Evolutionary conservation across 805 yeast genomes (phyloP).

Genomic region (Saccharomycopsis amapae): DNA sequence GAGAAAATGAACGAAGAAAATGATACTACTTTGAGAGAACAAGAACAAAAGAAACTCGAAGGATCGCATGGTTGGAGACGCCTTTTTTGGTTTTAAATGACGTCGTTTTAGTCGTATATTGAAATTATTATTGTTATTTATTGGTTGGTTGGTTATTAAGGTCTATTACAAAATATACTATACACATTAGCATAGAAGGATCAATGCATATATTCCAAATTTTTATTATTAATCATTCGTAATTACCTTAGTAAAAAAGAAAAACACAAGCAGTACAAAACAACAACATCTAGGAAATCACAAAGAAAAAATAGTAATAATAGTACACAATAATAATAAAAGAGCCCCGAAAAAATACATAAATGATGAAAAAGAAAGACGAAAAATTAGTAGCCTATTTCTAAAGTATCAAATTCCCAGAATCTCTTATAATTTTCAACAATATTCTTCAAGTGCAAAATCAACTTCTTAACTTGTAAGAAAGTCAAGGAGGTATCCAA

Average conservation of each 20-base stretch:
- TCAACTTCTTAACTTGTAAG: slow-evolving; percentile 5
- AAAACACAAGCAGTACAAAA: too few species aligned
- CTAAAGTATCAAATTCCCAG: slow-evolving; percentile 3
- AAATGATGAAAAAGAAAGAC: not conserved
- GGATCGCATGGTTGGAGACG: slow-evolving; percentile 9
- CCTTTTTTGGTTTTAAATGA: slow-evolving; percentile 11
- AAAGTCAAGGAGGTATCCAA: slow-evolving; percentile 4
- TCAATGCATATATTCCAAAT: too few species aligned
- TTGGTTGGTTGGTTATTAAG: too few species aligned
- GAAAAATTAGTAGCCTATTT: not conserved
- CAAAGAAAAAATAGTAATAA: not conserved
- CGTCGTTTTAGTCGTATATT: not conserved
- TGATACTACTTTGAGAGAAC: slow-evolving; percentile 3
- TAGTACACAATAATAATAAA: not conserved
- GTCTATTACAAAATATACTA: too few species aligned
- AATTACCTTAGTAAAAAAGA: too few species aligned
- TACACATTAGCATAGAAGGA: too few species aligned
- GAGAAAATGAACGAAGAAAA: slow-evolving; percentile 5
- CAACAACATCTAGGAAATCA: too few species aligned
- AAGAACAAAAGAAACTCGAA: not conserved
- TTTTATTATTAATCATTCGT: too few species aligned
- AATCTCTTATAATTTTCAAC: slow-evolving; percentile 2
- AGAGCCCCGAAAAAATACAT: not conserved
- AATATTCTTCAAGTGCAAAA: slow-evolving; percentile 3
- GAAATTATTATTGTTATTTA: too few species aligned